phyloP scores from a whole-genome alignment of 306 rosid species.

The Sindora glabra region DNA sequence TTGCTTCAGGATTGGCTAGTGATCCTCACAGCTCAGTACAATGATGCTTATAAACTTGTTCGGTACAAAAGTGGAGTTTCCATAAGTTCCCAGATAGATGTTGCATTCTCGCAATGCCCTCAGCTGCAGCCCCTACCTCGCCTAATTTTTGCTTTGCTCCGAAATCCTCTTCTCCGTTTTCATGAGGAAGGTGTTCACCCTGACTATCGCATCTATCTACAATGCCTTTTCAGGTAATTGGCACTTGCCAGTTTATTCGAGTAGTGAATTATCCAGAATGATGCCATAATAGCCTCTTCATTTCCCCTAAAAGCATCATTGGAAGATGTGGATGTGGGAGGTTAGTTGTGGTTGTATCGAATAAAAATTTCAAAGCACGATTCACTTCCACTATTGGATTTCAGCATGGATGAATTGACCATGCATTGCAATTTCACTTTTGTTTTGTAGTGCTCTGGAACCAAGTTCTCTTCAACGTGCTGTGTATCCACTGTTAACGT shows the following conservation, averaged over 20 bases:
- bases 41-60: slow-evolving; percentile 64
- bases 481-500: slow-evolving; percentile 80
- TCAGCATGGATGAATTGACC: slow-evolving; percentile 9
- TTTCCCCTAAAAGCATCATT: background rate
- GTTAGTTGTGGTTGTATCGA: background rate
- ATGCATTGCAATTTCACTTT: slow-evolving; percentile 8
- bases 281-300: background rate
- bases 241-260: slow-evolving; percentile 9
- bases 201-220: slow-evolving; percentile 83
- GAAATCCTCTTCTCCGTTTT: slow-evolving; percentile 85
- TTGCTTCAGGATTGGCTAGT: slow-evolving; percentile 98
- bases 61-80: slow-evolving; percentile 64
- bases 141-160: slow-evolving; percentile 80
- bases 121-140: slow-evolving; percentile 82
- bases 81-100: slow-evolving; percentile 65
- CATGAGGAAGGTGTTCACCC: slow-evolving; percentile 99
- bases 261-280: slow-evolving; percentile 1
- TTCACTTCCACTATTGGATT: slow-evolving; percentile 1
- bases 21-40: slow-evolving; percentile 87
- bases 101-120: slow-evolving; percentile 85
- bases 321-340: background rate
- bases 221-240: slow-evolving; percentile 87
- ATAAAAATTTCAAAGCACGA: background rate
- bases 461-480: slow-evolving; percentile 89
- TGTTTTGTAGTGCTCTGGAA: slow-evolving; percentile 67